Base-by-base conservation (phyloP, 2,329 filamentous ascomycete species). In the Diaporthe ampelina region DNA sequence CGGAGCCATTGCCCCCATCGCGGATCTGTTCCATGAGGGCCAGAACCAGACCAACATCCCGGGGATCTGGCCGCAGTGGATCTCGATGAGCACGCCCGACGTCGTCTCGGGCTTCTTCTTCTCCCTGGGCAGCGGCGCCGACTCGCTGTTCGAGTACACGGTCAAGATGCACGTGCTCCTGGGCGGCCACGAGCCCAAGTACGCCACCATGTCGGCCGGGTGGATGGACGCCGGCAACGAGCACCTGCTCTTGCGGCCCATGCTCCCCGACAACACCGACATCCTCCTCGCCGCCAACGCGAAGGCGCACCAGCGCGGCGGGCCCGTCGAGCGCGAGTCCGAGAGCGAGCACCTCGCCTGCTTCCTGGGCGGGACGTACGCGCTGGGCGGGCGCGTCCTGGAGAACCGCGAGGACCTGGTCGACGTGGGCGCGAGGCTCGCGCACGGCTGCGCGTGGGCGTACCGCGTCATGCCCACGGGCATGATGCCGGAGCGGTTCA, bases 341-440 rank as follows among this genome's bases (percentile, higher is more conserved):
- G 78, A 83, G 72, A 79, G 75, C 48, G 79, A 92, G 74, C 93
- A 95, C 79, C 84, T 94, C 2, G 88, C 89, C 4, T 95, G 93
- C 81, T 95, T 94, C 79, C 85, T 89, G 4, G 93, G 93, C 9
- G 93, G 92, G 13, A 91, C 93, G 85, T 91, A 94, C 59, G 93
- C 86, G 1, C 87, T 95, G 48, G 91, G 89, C 1, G 91, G 92
- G 1, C 90, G 88, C 75, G 84, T 94, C 35, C 89, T 94, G 76
- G 78, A 85, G 59, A 85, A 84, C 1, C 83, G 83, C 0, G 85
- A 88, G 5, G 89, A 93, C 52, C 37, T 63, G 35, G 80, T 93
- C 10, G 83, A 87, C 3, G 84, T 89, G 24, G 91, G 89, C 1
- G 84, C 85, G 73, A 88, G 89, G 77, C 82, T 93, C 3, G 89